Evolutionary conservation across 352 stramenopile genomes (phyloP), one percentile per base, ranked within the genome.

Genomic region (Pythium scleroteichum): DNA sequence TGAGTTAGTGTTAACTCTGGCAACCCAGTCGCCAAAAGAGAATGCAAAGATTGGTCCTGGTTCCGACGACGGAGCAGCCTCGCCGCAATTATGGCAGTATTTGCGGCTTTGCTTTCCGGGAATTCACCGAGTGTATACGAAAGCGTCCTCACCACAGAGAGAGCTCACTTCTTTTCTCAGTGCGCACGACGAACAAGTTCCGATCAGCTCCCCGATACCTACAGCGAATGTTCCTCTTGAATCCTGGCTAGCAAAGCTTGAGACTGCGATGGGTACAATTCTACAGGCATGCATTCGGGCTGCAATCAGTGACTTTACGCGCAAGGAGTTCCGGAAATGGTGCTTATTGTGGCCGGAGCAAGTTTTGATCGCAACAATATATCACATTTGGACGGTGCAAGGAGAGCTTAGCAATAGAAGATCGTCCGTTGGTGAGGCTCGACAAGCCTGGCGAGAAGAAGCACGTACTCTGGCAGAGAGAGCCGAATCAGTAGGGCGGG

Each of bases 291-390:
- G 73, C 6, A 74, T 86, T 5, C 78, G 82, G 3, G 79, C 79
- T 2, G 74, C 85, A 16, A 70, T 83, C 13, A 85, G 67, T 12
- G 85, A 94, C 59, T 62, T 79, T n/a, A 56, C 68, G 19, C 74
- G 81, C 4, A 92, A 94, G 57, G 85, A 91, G 27, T 94, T 94
- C 59, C 80, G 82, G 0, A 94, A 94, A 33, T 94, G 85, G 85
- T 90, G 77, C 38, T 44, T 90, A 5, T 62, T 90, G 5, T 94
- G 85, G 85, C 80, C 85, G 0, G 85, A 94, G 26, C 85, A 94
- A 66, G 77, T 87, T 0, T 22, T 94, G 4, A 17, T 83, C n/a
- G 64, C 68, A 14, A 76, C 79, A 19, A 73, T 91, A 32, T 67
- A 75, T 23, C 64, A 83, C 26, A 60, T 64, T 16, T 94, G 82